Evolutionary conservation across 1,139 yeast species (phyloP).

Genomic region (Blastobotrys buckinghamii): DNA sequence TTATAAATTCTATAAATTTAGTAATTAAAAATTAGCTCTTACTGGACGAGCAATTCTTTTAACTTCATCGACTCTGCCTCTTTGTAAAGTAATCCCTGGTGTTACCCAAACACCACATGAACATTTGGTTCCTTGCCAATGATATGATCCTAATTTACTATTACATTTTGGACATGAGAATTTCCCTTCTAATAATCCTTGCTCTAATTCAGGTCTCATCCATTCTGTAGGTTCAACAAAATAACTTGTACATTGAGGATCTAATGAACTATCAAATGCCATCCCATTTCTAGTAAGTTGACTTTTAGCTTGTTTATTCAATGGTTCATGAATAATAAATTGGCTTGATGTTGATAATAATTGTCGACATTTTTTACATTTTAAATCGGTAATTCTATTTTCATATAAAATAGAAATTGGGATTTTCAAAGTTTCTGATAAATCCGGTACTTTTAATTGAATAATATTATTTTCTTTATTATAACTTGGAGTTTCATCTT

Average conservation of each 20-base stretch:
- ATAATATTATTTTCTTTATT: background rate
- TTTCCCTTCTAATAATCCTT: slow-evolving; percentile 75
- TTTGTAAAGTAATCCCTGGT: slow-evolving; percentile 81
- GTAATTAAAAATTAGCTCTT: slow-evolving; percentile 9
- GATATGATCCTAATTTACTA: slow-evolving; percentile 71
- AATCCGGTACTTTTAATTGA: background rate
- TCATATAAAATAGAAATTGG: slow-evolving; percentile 1
- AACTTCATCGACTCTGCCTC: slow-evolving; percentile 73
- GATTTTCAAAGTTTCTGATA: background rate
- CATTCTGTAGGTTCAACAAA: slow-evolving; percentile 81
- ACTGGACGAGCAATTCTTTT: slow-evolving; percentile 8
- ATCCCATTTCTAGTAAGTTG: slow-evolving; percentile 24
- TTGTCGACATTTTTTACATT: slow-evolving; percentile 33
- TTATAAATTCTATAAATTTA: background rate
- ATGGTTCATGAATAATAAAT: slow-evolving; percentile 24
- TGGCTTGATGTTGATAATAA: slow-evolving; percentile 26
- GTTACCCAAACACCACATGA: slow-evolving; percentile 95
- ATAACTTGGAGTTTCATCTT: slow-evolving; percentile 3
- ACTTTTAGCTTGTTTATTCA: background rate
- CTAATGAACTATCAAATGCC: slow-evolving; percentile 42
- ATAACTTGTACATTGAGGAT: slow-evolving; percentile 80
- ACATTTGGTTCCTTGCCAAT: slow-evolving; percentile 94
- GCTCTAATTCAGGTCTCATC: slow-evolving; percentile 76
- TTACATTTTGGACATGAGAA: slow-evolving; percentile 79
- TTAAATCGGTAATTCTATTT: slow-evolving; percentile 21